Base-by-base conservation (phyloP, 352 stramenopile species). In the Thraustotheca clavata region DNA sequence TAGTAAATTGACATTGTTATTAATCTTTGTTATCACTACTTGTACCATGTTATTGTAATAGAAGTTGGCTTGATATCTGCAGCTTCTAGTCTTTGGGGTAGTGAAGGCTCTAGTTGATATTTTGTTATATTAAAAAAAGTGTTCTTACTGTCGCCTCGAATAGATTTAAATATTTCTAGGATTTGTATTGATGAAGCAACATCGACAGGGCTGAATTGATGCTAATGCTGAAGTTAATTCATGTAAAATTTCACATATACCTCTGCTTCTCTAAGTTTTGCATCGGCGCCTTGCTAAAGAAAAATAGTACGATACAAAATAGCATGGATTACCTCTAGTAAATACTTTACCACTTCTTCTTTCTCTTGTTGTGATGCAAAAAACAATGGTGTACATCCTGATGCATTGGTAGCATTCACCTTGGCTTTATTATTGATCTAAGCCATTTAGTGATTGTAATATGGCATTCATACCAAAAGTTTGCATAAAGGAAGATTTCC, bases 381-480 rank as follows among this genome's bases (percentile, higher is more conserved):
- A 65, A 90, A 90, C 16, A 90, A 54, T 27, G 83, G 69, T 1
- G 83, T 88, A 55, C 80, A 91, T 7, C 79, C 80, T 8, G 69
- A 60, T 0, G 47, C 71, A 38, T 91, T 91, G 31, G 62, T 65
- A 0, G 49, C 60, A 52, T 91, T 88, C 35, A 87, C 65, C 27
- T 73, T 89, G 9, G 80, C 79, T 16, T 80, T 79, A 8, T 36
- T 26, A 38, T 46, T 36, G 34, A 69, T 66, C 72, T 69, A 81
- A n/a, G 27, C 12, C 6, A 29, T 24, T 9, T 27, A 3, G 16
- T 38, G 24, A 33, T 38, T 32, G 18, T 4, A 29, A 60, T 8
- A 26, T 20, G 34, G 22, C 24, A 46, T 11, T 69, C 69, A 11
- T 68, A 87, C 80, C 35, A 91, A 68, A 11, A 67, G 46, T 1